These are phyloP conservation scores for Colletotrichum sp. DNA, from an alignment of 2,329 filamentous ascomycete genomes.

Conservation along the genomic window DNA sequence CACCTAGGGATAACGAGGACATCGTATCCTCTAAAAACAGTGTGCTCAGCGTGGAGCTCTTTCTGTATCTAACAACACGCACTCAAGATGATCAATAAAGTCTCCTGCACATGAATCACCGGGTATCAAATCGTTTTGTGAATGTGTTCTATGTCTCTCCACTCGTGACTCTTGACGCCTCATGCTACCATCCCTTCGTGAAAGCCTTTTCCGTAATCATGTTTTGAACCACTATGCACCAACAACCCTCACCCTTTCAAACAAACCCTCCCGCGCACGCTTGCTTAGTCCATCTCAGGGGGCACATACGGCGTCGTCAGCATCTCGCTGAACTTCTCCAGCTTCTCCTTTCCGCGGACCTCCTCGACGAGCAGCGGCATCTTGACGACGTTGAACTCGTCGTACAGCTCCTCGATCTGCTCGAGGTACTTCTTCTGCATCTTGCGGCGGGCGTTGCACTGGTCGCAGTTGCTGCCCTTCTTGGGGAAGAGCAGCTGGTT, in stretches of 20 bases:
- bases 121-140: slow-evolving; percentile 22
- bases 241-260: not conserved
- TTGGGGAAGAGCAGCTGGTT: slow-evolving; percentile 97
- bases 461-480: slow-evolving; percentile 84
- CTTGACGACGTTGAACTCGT: slow-evolving; percentile 98
- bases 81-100: slow-evolving; percentile 6
- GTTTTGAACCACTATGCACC: not conserved
- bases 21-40: not conserved
- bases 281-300: slow-evolving; percentile 45
- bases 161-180: slow-evolving; percentile 9
- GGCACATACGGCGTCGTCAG: slow-evolving; percentile 78
- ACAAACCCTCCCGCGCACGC: not conserved
- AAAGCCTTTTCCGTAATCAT: slow-evolving; percentile 5
- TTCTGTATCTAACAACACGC: slow-evolving; percentile 2
- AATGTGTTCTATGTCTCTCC: slow-evolving; percentile 20
- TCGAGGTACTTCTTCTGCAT: slow-evolving; percentile 99
- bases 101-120: slow-evolving; percentile 12
- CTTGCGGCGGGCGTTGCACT: slow-evolving; percentile 92
- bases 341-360: slow-evolving; percentile 90
- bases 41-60: not conserved
- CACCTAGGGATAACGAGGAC: not conserved
- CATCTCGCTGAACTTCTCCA: slow-evolving; percentile 91
- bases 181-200: slow-evolving; percentile 12
- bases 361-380: slow-evolving; percentile 97
- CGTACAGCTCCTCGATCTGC: slow-evolving; percentile 97